Evolutionary conservation across 768 basidiomycete genomes (phyloP).

Genomic region (Mycena vulgaris): DNA sequence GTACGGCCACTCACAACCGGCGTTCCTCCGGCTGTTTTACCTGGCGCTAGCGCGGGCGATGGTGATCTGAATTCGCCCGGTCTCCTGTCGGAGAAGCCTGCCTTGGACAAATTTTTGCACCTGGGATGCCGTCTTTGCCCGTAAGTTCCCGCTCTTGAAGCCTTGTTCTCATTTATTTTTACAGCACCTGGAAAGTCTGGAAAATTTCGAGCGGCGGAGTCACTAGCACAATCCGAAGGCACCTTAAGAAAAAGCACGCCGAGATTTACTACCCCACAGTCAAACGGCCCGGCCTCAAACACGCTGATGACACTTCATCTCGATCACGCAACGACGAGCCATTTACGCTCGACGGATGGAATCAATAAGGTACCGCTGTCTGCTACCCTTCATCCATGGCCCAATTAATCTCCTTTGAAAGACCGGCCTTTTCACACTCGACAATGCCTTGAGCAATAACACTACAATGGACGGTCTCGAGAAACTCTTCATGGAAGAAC

Average conservation of each 20-base stretch:
- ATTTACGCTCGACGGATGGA: conserved; percentile 45
- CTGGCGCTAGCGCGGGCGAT: not conserved
- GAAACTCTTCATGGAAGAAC: conserved; percentile 43
- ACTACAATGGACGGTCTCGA: conserved; percentile 49
- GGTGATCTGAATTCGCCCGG: not conserved
- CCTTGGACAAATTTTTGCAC: not conserved
- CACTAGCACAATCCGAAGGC: conserved; percentile 41
- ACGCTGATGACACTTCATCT: not conserved
- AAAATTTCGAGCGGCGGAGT: conserved; percentile 37
- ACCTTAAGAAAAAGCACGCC: conserved; percentile 41
- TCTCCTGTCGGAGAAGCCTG: conserved; percentile 3
- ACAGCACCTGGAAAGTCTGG: conserved; percentile 32
- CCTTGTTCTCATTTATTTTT: not conserved
- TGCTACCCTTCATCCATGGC: conserved; percentile 45
- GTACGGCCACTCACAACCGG: too few species aligned
- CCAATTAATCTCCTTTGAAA: conserved; percentile 44
- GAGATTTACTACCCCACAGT: conserved; percentile 30
- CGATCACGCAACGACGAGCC: not conserved
- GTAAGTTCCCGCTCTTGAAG: not conserved
- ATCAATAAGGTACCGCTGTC: too few species aligned
- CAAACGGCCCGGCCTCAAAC: conserved; percentile 14
- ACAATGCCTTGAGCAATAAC: conserved; percentile 55
- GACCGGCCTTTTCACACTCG: conserved; percentile 50
- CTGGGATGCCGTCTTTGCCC: conserved; percentile 14
- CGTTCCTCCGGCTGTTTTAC: too few species aligned